Evolutionary conservation across 2,329 filamentous ascomycete species (phyloP).

Genomic region (Ceratocystis cubensis): DNA sequence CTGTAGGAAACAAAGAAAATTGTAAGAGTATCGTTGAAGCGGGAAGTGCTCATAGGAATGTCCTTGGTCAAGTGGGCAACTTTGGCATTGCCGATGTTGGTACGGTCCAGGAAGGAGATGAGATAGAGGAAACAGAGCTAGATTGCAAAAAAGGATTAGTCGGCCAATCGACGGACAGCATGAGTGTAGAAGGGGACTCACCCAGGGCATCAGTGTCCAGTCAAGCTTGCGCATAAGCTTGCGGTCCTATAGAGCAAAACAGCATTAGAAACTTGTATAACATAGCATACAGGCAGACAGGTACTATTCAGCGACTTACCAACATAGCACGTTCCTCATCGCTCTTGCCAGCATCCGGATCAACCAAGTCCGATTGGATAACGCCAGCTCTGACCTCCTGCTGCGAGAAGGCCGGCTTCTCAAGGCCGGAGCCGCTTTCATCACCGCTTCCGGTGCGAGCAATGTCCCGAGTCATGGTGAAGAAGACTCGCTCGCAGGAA

Average conservation of each 20-base stretch:
- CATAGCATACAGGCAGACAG: neutral
- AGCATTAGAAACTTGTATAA: neutral
- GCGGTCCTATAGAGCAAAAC: conserved; percentile 38
- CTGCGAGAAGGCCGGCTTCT: conserved; percentile 14
- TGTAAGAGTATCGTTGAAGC: conserved; percentile 65
- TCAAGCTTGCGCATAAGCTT: conserved; percentile 52
- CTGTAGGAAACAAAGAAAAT: conserved; percentile 84
- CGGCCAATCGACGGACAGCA: neutral
- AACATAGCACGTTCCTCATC: conserved; percentile 49
- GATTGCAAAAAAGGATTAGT: neutral
- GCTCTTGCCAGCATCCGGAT: conserved; percentile 49
- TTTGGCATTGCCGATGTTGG: conserved; percentile 64
- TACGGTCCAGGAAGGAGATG: conserved; percentile 60
- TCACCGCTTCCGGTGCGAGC: conserved; percentile 16
- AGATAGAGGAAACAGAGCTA: conserved; percentile 59
- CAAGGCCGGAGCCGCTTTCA: conserved; percentile 16
- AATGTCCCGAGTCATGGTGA: conserved; percentile 14
- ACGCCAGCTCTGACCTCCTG: conserved; percentile 5
- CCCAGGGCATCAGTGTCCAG: conserved; percentile 47
- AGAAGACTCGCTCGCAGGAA: neutral
- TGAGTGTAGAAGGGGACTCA: conserved; percentile 24
- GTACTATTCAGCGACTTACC: conserved; percentile 33
- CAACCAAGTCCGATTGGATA: conserved; percentile 20
- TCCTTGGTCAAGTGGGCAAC: conserved; percentile 43
- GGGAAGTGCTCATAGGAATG: conserved; percentile 46